Evolutionary conservation across 805 yeast genomes (phyloP).

Genomic region (Kockiozyma suomiensis): DNA sequence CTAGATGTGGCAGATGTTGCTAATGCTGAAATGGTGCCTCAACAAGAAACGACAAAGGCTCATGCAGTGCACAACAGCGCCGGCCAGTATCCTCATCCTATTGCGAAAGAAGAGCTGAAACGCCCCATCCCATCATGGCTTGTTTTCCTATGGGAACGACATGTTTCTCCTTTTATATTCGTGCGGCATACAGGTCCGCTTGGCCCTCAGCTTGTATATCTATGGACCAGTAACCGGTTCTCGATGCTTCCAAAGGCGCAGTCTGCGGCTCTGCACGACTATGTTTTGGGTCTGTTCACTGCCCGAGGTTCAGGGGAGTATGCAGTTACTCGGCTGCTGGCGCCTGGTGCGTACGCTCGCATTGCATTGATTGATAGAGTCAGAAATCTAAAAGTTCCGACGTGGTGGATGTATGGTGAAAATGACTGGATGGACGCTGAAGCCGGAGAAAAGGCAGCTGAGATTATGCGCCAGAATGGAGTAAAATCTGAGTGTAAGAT

Average conservation of each 20-base stretch:
- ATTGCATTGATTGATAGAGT: slow-evolving; percentile 63
- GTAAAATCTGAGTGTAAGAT: slow-evolving; percentile 38
- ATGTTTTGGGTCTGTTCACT: slow-evolving; percentile 81
- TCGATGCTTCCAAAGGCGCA: slow-evolving; percentile 55
- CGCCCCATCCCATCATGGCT: slow-evolving; percentile 72
- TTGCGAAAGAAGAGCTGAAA: slow-evolving; percentile 39
- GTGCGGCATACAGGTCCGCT: slow-evolving; percentile 77
- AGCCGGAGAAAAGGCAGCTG: slow-evolving; percentile 46
- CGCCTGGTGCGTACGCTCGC: slow-evolving; percentile 91
- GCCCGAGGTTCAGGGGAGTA: slow-evolving; percentile 93
- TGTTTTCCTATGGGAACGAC: slow-evolving; percentile 77
- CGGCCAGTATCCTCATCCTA: slow-evolving; percentile 26
- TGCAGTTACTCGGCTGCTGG: slow-evolving; percentile 76
- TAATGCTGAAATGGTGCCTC: slow-evolving; percentile 1
- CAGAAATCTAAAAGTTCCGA: slow-evolving; percentile 56
- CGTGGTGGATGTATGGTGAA: slow-evolving; percentile 86
- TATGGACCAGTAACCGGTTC: slow-evolving; percentile 86
- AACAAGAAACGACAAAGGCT: slow-evolving; percentile 5
- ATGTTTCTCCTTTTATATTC: slow-evolving; percentile 80
- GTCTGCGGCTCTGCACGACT: slow-evolving; percentile 64
- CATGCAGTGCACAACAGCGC: slow-evolving; percentile 25
- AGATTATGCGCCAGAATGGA: slow-evolving; percentile 33
- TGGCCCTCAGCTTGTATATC: slow-evolving; percentile 84
- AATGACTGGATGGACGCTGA: slow-evolving; percentile 65
- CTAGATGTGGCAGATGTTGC: slow-evolving; percentile 4